These are phyloP conservation scores for Stylonectria norvegica DNA, from an alignment of 2,329 filamentous ascomycete genomes.

Conservation along the genomic window DNA sequence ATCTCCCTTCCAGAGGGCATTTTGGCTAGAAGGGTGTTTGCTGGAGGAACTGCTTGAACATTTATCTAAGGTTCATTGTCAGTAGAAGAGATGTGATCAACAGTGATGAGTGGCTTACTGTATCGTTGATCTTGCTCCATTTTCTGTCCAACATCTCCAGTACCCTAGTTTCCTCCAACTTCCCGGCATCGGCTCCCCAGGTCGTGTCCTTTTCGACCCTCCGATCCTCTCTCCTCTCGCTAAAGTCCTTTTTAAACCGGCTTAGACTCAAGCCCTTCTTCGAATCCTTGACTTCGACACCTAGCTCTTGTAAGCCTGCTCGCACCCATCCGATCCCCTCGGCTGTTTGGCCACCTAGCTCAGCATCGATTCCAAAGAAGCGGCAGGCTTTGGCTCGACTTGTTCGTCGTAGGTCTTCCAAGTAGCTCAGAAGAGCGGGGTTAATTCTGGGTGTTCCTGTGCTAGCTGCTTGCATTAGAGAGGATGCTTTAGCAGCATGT, in stretches of 20 bases:
- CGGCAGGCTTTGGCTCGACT: slow-evolving; percentile 82
- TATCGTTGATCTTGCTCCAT: slow-evolving; percentile 92
- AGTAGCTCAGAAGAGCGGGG: slow-evolving; percentile 66
- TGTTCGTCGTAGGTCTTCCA: slow-evolving; percentile 70
- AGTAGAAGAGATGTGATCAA: neutral
- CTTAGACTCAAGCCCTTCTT: slow-evolving; percentile 57
- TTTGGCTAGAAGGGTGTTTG: slow-evolving; percentile 66
- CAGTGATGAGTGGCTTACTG: slow-evolving; percentile 49
- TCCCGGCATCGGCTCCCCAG: slow-evolving; percentile 83
- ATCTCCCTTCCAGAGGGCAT: slow-evolving; percentile 90
- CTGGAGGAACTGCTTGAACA: slow-evolving; percentile 70
- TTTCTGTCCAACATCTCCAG: slow-evolving; percentile 83
- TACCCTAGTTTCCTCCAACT: slow-evolving; percentile 78
- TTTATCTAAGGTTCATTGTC: slow-evolving; percentile 58
- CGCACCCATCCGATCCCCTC: slow-evolving; percentile 83
- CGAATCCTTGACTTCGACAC: slow-evolving; percentile 51
- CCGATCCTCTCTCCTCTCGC: slow-evolving; percentile 74
- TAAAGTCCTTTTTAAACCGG: slow-evolving; percentile 69
- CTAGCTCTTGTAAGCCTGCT: slow-evolving; percentile 72
- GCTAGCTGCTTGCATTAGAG: slow-evolving; percentile 43
- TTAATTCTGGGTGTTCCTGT: slow-evolving; percentile 52
- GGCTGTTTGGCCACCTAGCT: slow-evolving; percentile 75
- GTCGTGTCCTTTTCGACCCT: slow-evolving; percentile 68
- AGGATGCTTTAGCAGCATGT: slow-evolving; percentile 71
- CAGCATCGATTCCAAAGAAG: slow-evolving; percentile 87